These are phyloP conservation scores for Chrysochromulina tobinii DNA, from an alignment of 78 protist genomes.

Conservation along the genomic window DNA sequence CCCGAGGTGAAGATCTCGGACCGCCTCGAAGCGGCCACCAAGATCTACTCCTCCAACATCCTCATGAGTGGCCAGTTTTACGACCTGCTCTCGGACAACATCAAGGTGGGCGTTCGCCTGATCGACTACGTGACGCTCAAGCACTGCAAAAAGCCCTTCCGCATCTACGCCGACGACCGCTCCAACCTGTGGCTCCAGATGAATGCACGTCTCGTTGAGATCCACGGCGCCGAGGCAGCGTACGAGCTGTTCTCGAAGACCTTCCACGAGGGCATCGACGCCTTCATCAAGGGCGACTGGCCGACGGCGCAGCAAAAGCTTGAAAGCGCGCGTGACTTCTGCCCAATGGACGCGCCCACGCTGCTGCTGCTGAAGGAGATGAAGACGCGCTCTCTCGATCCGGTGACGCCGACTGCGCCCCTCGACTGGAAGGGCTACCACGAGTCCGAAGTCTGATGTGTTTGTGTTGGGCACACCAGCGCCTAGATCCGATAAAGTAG, in stretches of 20 bases:
- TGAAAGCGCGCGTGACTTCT: background rate
- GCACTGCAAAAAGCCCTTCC: background rate
- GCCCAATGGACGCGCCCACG: background rate
- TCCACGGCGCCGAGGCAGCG: background rate
- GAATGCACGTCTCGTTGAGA: background rate
- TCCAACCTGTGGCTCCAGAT: background rate
- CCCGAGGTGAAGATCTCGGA: conserved; percentile 14
- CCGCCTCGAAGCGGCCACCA: conserved; percentile 27
- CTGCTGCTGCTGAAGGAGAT: background rate
- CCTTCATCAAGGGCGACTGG: background rate
- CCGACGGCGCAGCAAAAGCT: background rate
- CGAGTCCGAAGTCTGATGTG: background rate
- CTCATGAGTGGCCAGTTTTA: background rate
- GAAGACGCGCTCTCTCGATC: background rate
- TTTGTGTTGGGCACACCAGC: too few species aligned
- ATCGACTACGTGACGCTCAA: background rate
- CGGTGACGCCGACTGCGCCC: background rate
- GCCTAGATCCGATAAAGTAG: too few species aligned
- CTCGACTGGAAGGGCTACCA: conserved; percentile 10
- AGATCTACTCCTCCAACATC: background rate
- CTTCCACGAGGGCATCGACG: background rate
- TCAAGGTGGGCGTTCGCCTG: background rate
- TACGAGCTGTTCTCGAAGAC: background rate
- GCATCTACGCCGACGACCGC: background rate
- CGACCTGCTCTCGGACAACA: background rate